Base-by-base conservation (phyloP, 768 basidiomycete genomes). In the Leccinum disarticulatum region DNA sequence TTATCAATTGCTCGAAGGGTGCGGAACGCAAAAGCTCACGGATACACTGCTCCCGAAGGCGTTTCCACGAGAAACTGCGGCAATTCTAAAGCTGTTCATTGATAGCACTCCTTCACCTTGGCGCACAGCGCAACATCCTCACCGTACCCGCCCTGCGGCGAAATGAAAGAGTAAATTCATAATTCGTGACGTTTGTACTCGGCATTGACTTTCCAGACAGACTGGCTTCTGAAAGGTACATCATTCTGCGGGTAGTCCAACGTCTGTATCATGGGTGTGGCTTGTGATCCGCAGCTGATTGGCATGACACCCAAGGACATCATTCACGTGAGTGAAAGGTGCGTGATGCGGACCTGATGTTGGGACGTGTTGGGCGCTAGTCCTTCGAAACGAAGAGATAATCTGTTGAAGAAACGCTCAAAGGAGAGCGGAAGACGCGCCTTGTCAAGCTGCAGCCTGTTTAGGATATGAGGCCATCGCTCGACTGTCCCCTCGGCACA, bases 341-440 rank as follows among this genome's bases (percentile, higher is more conserved):
- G 27, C 6, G 14, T 22, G 8, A 48, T 48, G 22, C 73, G 13
- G 80, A 84, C 58, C 80, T 85, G 54, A 3, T n/a, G 8, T 38
- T 8, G 7, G n/a, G 25, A 48, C 47, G 22, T 27, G 47, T 27
- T 27, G 5, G 74, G 85, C 77, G 78, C 62, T 87, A 87, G 87
- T 84, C 85, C 67, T 87, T 90, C 71, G 83, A 87, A 71, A 85
- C 83, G 31, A 80, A 81, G 64, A 79, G 86, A 36, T 88, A 90
- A 43, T 19, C 10, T 75, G 88, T 90, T 66, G 87, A 87, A 50
- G 73, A 78, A 61, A 73, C 77, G 47, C 81, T 83, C 62, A 66
- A 77, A 38, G 78, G 83, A 71, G 78, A 88, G 68, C 82, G 77
- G 63, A 68, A 74, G 68, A 81, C 80, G 59, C 75, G 77, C 62